These are phyloP conservation scores for Umbellularia californica DNA, from an alignment of 164 flowering plant species.

Conservation along the genomic window DNA sequence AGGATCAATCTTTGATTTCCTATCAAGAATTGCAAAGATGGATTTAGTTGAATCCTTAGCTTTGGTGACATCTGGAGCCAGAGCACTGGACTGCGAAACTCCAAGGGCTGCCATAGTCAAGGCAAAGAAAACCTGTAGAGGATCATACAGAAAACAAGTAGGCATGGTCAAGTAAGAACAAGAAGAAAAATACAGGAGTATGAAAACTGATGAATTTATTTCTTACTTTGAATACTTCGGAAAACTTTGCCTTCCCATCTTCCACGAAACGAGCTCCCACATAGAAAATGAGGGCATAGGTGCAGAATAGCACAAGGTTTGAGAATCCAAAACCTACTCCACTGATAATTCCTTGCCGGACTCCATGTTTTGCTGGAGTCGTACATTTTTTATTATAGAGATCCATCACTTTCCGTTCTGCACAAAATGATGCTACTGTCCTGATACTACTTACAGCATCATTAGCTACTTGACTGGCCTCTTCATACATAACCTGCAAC, in stretches of 20 bases:
- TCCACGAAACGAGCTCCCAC: constrained; percentile 8
- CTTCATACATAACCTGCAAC: constrained; percentile 16
- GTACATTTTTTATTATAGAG: constrained; percentile 17
- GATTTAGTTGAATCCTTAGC: constrained; percentile 52
- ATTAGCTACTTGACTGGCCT: constrained; percentile 15
- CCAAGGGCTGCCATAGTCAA: constrained; percentile 40
- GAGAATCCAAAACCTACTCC: constrained; percentile 14
- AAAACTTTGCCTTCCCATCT: constrained; percentile 3
- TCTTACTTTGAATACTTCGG: constrained; percentile 12
- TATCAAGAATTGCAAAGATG: constrained; percentile 42
- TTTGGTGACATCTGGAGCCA: constrained; percentile 48
- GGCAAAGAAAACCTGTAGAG: constrained; percentile 54
- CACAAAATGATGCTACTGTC: constrained; percentile 19
- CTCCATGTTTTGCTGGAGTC: constrained; percentile 8
- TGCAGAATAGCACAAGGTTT: constrained; percentile 5
- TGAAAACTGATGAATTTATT: neutral
- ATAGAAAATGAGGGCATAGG: constrained; percentile 10
- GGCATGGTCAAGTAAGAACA: neutral
- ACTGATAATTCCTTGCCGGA: constrained; percentile 6
- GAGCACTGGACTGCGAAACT: constrained; percentile 36
- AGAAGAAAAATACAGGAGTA: neutral
- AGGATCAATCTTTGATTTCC: constrained; percentile 50
- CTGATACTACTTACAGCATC: constrained; percentile 17
- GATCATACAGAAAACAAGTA: neutral
- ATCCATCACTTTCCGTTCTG: constrained; percentile 14